A percentile compares a stretch with the other conserved stretches of the same genome.
phyloP scores from a whole-genome alignment of 148 eudicot genomes.

The Cornus suecica region DNA sequence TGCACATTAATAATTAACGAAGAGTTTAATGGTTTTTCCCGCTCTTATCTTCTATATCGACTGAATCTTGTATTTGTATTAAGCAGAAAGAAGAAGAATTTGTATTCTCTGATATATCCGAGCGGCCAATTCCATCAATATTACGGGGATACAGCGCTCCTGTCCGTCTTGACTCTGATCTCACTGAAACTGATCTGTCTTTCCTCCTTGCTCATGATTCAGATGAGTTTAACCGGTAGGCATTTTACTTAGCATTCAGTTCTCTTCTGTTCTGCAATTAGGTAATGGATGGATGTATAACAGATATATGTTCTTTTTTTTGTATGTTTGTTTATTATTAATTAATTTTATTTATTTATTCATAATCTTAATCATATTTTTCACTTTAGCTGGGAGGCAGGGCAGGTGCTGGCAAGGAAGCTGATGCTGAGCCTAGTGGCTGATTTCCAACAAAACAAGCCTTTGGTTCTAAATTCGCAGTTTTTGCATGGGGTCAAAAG shows the following conservation, averaged over 20 bases:
- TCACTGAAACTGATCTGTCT: slow-evolving; percentile 68
- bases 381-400: slow-evolving; percentile 85
- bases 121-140: slow-evolving; percentile 80
- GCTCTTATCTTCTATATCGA: background rate
- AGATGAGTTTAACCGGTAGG: slow-evolving; percentile 94
- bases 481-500: slow-evolving; percentile 76
- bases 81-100: slow-evolving; percentile 90
- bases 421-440: slow-evolving; percentile 85
- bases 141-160: slow-evolving; percentile 94
- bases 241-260: background rate
- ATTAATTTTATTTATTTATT: no score
- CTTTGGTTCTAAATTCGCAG: slow-evolving; percentile 63
- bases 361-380: no score
- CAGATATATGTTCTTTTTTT: background rate
- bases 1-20: background rate
- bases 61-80: slow-evolving; percentile 13
- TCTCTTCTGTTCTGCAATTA: background rate
- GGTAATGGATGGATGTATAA: background rate
- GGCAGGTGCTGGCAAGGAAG: slow-evolving; percentile 81
- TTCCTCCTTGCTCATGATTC: slow-evolving; percentile 98
- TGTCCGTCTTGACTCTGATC: slow-evolving; percentile 83
- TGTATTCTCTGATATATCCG: slow-evolving; percentile 70
- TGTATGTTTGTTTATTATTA: background rate
- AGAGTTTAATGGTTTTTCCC: background rate
- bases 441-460: slow-evolving; percentile 77